These are phyloP conservation scores for Claviceps pazoutovae DNA, from an alignment of 2,329 filamentous ascomycete species.

Conservation along the genomic window DNA sequence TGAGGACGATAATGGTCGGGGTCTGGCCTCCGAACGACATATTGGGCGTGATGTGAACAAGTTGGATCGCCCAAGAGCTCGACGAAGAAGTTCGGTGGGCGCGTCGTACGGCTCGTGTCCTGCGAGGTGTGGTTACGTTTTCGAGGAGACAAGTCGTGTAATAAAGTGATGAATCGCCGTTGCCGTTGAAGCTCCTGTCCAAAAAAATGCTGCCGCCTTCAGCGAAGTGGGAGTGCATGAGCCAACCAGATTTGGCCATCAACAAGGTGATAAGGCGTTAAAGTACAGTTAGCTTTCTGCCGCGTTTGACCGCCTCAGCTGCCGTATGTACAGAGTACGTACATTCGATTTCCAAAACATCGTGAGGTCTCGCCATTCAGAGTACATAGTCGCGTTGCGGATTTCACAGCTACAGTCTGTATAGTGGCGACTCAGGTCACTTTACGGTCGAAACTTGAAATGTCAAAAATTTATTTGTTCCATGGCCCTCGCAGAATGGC, in stretches of 20 bases:
- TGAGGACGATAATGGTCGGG: conserved; percentile 94
- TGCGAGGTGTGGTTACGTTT: background rate
- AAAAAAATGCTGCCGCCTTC: conserved; percentile 6
- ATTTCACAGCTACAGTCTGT: background rate
- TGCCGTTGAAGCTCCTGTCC: conserved; percentile 2
- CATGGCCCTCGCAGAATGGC: background rate
- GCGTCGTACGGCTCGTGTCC: background rate
- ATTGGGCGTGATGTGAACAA: conserved; percentile 15
- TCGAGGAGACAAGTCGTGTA: background rate
- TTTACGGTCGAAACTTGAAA: background rate
- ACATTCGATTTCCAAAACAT: too few relatives aligned
- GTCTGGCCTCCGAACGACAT: conserved; percentile 98
- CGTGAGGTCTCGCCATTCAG: background rate
- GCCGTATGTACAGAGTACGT: background rate
- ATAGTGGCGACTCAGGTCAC: background rate
- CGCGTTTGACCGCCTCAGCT: background rate
- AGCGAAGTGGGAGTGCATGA: background rate
- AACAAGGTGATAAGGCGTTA: background rate
- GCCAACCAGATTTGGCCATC: background rate
- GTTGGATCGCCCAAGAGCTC: conserved; percentile 6
- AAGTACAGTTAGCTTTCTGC: background rate
- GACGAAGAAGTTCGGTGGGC: conserved; percentile 5
- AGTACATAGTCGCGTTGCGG: background rate
- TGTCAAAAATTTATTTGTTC: background rate
- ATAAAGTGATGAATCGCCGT: background rate